Base-by-base conservation (phyloP, 768 basidiomycete species). In the Coprinopsis marcescibilis region DNA sequence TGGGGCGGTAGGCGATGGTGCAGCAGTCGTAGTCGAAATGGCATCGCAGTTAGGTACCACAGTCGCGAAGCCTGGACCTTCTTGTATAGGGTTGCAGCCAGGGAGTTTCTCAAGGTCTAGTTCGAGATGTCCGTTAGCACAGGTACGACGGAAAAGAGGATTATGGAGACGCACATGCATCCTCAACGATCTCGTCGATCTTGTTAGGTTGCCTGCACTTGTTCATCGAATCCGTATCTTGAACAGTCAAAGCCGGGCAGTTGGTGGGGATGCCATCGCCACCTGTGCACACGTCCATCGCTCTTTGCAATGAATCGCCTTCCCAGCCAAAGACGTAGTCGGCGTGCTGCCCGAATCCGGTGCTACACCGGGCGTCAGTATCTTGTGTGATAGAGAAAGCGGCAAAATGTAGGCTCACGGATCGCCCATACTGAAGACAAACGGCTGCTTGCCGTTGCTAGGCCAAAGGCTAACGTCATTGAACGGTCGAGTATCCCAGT, bases 341-440 rank as follows among this genome's bases (percentile, higher is more conserved):
- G 38, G 46, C 46, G 24, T 48, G 46, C 34, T 48, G 47, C 20
- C 47, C 47, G 17, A 39, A 48, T 6, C 47, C 39, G 33, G 40
- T 43, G 4, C 39, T 43, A 30, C 15, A 46, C 4, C 15, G 11
- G 17, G 11, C 17, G 15, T 17, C 12, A 12, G 11, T 40, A 29
- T 37, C 21, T 1, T 24, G 12, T 8, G 7, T 15, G 10, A 4
- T 20, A 17, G 17, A 37, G 17, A 13, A 14, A 34, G 6, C 29
- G 15, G 37, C 12, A 19, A 15, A n/a, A 4, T 12, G 29, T n/a
- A 4, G 6, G 33, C 46, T 41, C 36, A 52, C 51, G 51, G 51
- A 36, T 54, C 53, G 26, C 53, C 53, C 53, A 54, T 54, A 24
- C 50, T 51, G 27, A 48, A 49, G 8, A 52, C 43, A 23, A 52